Evolutionary conservation across 805 yeast species (phyloP).

Genomic region (Teunomyces lycoperdinae): DNA sequence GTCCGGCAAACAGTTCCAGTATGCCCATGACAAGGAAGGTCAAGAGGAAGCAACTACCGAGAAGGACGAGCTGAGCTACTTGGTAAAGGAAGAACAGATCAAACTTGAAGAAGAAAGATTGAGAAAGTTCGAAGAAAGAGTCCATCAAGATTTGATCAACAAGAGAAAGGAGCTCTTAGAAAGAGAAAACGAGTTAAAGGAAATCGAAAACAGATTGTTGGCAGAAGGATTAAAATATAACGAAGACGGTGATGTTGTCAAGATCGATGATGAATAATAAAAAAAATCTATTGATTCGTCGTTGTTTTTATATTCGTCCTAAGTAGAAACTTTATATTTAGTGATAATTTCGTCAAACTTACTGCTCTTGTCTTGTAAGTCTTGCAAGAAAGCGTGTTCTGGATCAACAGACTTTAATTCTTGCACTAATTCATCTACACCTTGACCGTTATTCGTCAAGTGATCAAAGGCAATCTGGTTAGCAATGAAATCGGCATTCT

Average conservation of each 20-base stretch:
- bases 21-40: slow-evolving; percentile 21
- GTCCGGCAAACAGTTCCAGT: slow-evolving; percentile 56
- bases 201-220: slow-evolving; percentile 69
- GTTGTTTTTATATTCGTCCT: not conserved
- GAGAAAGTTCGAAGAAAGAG: slow-evolving; percentile 81
- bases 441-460: slow-evolving; percentile 36
- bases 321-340: slow-evolving; percentile 41
- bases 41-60: slow-evolving; percentile 7
- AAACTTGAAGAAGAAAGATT: slow-evolving; percentile 86
- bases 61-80: slow-evolving; percentile 20
- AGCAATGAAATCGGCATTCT: slow-evolving; percentile 50
- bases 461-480: slow-evolving; percentile 63
- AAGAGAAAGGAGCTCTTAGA: slow-evolving; percentile 81
- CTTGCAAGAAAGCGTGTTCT: slow-evolving; percentile 55
- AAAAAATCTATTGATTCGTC: not conserved
- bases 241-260: slow-evolving; percentile 35
- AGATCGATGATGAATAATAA: slow-evolving; percentile 16
- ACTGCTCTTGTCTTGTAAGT: slow-evolving; percentile 57
- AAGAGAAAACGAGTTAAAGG: slow-evolving; percentile 81
- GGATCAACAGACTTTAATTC: slow-evolving; percentile 49
- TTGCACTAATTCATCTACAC: slow-evolving; percentile 47
- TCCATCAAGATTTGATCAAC: slow-evolving; percentile 77
- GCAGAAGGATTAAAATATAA: slow-evolving; percentile 50
- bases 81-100: slow-evolving; percentile 83
- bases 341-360: slow-evolving; percentile 68